These are phyloP conservation scores for Euphrasia confusa DNA, from an alignment of 257 asterid genomes.

Conservation along the genomic window DNA sequence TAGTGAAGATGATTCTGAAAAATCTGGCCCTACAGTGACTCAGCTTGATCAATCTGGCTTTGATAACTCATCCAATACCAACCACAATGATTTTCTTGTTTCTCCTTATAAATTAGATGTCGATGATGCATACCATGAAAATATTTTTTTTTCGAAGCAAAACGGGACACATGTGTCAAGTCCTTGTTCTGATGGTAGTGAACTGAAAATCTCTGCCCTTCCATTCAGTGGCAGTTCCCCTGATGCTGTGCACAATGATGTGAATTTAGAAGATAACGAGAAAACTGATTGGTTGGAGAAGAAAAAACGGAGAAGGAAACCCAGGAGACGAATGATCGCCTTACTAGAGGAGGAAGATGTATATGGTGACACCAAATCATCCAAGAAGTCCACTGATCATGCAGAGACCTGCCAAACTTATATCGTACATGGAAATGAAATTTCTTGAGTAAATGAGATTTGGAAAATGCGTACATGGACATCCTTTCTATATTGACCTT, in stretches of 20 bases:
- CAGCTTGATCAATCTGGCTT: slow-evolving; percentile 37
- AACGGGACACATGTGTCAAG: slow-evolving; percentile 35
- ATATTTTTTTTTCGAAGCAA: slow-evolving; percentile 27
- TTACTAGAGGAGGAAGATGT: slow-evolving; percentile 52
- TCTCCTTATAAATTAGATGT: slow-evolving; percentile 23
- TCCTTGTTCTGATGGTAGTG: slow-evolving; percentile 29
- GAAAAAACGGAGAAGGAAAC: slow-evolving; percentile 40
- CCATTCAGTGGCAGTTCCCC: slow-evolving; percentile 24
- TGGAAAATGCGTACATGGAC: neutral
- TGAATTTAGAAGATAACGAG: slow-evolving; percentile 24
- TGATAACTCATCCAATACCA: slow-evolving; percentile 33
- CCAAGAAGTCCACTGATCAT: slow-evolving; percentile 36
- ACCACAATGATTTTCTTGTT: slow-evolving; percentile 21
- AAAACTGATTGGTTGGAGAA: slow-evolving; percentile 43
- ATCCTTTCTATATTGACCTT: slow-evolving; percentile 1
- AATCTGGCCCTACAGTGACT: slow-evolving; percentile 32
- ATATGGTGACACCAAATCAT: slow-evolving; percentile 31
- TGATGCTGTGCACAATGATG: slow-evolving; percentile 30
- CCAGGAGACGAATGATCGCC: slow-evolving; percentile 58
- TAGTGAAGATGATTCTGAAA: slow-evolving; percentile 57
- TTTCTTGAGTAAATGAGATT: slow-evolving; percentile 21
- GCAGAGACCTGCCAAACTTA: slow-evolving; percentile 32
- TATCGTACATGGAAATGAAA: slow-evolving; percentile 23
- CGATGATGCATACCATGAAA: slow-evolving; percentile 29
- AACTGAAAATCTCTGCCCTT: slow-evolving; percentile 25